Evolutionary conservation across 202 grass and related monocot species (phyloP).

Genomic region (Musa balbisiana): DNA sequence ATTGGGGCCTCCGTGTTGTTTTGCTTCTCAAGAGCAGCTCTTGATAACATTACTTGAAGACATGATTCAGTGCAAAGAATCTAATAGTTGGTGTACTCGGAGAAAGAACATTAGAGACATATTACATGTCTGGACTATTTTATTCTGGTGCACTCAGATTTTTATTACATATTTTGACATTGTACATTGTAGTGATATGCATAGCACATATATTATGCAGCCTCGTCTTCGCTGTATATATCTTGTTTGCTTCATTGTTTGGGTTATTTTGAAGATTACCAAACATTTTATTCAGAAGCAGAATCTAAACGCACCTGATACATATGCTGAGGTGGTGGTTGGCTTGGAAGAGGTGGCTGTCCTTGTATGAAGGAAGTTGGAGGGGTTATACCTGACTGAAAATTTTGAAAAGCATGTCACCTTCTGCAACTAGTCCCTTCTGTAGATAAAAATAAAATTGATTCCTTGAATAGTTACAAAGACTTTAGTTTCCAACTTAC

Average conservation of each 20-base stretch:
- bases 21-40: too few relatives aligned
- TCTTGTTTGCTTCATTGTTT: background rate
- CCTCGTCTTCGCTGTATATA: background rate
- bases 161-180: too few relatives aligned
- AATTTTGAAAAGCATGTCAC: constrained; percentile 16
- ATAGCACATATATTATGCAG: too few relatives aligned
- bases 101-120: too few relatives aligned
- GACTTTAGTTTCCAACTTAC: constrained; percentile 33
- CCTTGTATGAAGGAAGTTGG: constrained; percentile 62
- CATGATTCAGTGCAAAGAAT: too few relatives aligned
- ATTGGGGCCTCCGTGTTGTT: too few relatives aligned
- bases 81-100: too few relatives aligned
- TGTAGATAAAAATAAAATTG: background rate
- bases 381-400: constrained; percentile 50
- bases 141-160: too few relatives aligned
- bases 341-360: constrained; percentile 34
- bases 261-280: background rate
- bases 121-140: too few relatives aligned
- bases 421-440: background rate
- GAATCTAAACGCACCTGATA: constrained; percentile 52
- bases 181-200: too few relatives aligned
- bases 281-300: constrained; percentile 9
- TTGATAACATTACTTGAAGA: too few relatives aligned
- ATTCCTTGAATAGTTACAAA: background rate
- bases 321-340: constrained; percentile 31